Evolutionary conservation across 106 monocot genomes (phyloP), one percentile per base, ranked within the genome.

Genomic region (Ottelia alismoides): DNA sequence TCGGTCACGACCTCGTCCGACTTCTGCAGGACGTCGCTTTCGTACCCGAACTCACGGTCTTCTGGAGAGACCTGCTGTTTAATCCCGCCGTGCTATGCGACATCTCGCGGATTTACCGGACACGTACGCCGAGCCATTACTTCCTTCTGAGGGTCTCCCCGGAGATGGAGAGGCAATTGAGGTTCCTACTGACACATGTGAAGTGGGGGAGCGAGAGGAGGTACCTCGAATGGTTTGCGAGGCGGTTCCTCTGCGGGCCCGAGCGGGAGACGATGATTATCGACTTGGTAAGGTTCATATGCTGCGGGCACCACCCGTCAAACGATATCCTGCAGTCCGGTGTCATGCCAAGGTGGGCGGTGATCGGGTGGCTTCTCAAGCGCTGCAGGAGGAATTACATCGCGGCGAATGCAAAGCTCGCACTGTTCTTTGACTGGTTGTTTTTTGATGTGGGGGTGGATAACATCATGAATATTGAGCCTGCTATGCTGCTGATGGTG

Each of bases 361-460:
- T 96, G 11, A 58, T 96, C 2, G 88, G 94, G 18, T 96, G 94
- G 94, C 85, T 96, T 57, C 49, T 94, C 6, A 84, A 62, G 45
- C 75, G 75, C 58, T 81, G 77, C 51, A 73, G 55, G 51, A 81
- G 56, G 60, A 72, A 75, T 35, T 77, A 86, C 58, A 51, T 80
- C 2, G 70, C 62, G 55, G 85, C 89, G 0, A 90, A 82, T 69
- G 82, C 69, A 23, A 90, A 98, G 72, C 74, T 98, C 28, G 82
- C 82, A 12, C 50, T 98, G 74, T 90, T 98, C 46, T 98, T 84
- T 55, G 94, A 96, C 59, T 96, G 94, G 88, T 47, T 88, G 61
- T 98, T 98, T 27, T 96, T 82, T 28, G 74, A 85, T 45, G 76
- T 77, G 40, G 63, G 24, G 11, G 35, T 68, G 3, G 82, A 79